Evolutionary conservation across 257 asterid genomes (phyloP).

Genomic region (Nicotiana otophora): DNA sequence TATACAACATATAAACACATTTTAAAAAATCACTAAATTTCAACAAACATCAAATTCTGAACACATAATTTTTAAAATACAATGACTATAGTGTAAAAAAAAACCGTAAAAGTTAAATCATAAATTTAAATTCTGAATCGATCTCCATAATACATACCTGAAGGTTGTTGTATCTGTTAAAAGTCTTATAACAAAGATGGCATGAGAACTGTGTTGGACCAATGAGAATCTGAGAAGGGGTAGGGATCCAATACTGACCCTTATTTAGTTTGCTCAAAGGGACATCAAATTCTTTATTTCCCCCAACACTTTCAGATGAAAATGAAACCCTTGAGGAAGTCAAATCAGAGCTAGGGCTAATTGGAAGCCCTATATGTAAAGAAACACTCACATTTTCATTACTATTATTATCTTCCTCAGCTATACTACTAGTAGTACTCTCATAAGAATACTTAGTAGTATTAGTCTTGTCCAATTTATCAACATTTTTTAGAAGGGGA

Average conservation of each 20-base stretch:
- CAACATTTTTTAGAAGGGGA: conserved; percentile 53
- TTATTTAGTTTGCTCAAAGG: conserved; percentile 52
- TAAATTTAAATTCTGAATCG: neutral
- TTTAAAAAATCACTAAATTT: neutral
- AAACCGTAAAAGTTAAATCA: neutral
- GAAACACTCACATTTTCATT: conserved; percentile 29
- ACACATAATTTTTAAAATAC: neutral
- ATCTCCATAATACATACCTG: conserved; percentile 45
- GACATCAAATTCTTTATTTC: conserved; percentile 24
- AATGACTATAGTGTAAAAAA: neutral
- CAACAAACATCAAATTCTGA: neutral
- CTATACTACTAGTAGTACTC: conserved; percentile 9
- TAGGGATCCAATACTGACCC: conserved; percentile 88
- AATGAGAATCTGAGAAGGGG: conserved; percentile 64
- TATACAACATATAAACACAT: neutral
- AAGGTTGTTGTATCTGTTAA: conserved; percentile 83
- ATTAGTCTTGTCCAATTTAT: too few relatives aligned
- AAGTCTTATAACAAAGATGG: conserved; percentile 77
- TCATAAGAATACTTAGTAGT: neutral
- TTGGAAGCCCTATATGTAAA: conserved; percentile 69
- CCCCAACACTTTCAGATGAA: conserved; percentile 9
- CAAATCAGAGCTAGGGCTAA: conserved; percentile 43
- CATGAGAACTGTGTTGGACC: conserved; percentile 89
- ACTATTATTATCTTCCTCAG: neutral
- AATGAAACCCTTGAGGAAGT: conserved; percentile 12